Evolutionary conservation across 2,329 filamentous ascomycete genomes (phyloP), one percentile per base, ranked within the genome.

Genomic region (Colletotrichum abscissum): DNA sequence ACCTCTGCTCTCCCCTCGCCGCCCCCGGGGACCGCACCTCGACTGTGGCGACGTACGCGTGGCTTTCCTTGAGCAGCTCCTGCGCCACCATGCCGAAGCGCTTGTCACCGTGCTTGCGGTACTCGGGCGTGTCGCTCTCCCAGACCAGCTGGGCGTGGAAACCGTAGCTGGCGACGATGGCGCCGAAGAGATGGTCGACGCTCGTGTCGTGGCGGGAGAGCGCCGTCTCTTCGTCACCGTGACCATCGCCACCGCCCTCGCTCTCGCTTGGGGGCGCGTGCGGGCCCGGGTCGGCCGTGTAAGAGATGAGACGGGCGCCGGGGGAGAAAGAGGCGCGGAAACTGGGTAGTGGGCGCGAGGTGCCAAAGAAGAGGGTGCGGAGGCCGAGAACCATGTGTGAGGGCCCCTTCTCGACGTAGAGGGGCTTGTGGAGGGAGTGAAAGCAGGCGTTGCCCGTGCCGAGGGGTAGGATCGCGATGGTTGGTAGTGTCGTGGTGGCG

Each of bases 101-200:
- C 79, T 93, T 90, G 38, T 88, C 87, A 14, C 96, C 96, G 78
- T 93, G 92, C 76, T 90, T 89, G 74, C 96, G 92, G 82, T 96
- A 96, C 76, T 91, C 92, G 0, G 90, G 86, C 0, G 95, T 97
- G 81, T 98, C 96, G 81, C 94, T 97, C 84, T 98, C 95, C 77
- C 94, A 95, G 26, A 98, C 95, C 4, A 98, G 88, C 55, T 92
- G 92, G 35, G 95, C 94, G 79, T 98, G 96, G 78, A 98, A 91
- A 24, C 94, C 96, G 89, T 97, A 97, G 81, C 93, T 97, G 57
- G 92, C 92, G 2, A 98, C 95, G 26, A 98, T 94, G 28, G 93
- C 93, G 30, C 95, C 95, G 78, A 93, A 89, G 28, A 93, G 84
- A 58, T 82, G 80, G 0, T 80, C 78, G 5, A 86, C 81, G 1